Base-by-base conservation (phyloP, 352 stramenopile species). In the Globisporangium cylindrosporum region DNA sequence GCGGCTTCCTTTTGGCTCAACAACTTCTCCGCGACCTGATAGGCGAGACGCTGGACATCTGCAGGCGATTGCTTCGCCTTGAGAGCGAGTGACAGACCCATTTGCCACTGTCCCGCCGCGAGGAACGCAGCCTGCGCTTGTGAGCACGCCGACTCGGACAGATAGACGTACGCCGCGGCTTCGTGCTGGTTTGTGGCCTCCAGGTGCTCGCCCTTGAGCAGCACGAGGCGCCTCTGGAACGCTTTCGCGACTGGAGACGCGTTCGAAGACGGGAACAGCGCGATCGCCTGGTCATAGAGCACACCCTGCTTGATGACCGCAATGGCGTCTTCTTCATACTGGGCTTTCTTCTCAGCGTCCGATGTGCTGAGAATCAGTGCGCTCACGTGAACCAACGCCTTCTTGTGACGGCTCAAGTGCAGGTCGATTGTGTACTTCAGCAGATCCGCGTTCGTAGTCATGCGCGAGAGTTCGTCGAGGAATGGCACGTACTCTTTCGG, bases 401-500 rank as follows among this genome's bases (percentile, higher is more conserved):
- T 75, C 12, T 66, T 62, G 67, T 81, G 73, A 6, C 81, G 76
- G 32, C 77, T 59, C 36, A 93, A 66, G 56, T 87, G 70, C 25
- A 77, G 15, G 46, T 93, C 86, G 38, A 93, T 89, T 0, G 74
- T 76, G 63, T 84, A 89, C n/a, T 81, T 89, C n/a, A 73, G 71
- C 59, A 77, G 62, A 22, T 77, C 66, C n/a, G 73, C 68, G 38
- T 81, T 73, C 4, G 65, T 58, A 36, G 27, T 53, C 6, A 84
- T 67, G n/a, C 60, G 67, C 14, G 71, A 69, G 36, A 90, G 78
- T n/a, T 72, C 75, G 24, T 90, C 78, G 2, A 94, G 62, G 48
- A 92, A 81, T 18, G 83, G 77, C 41, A 83, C 71, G 59, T 93
- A 92, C 51, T 90, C 83, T 41, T 89, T 88, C 20, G 86, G 86